Evolutionary conservation across 2,329 filamentous ascomycete genomes (phyloP).

Genomic region (Volutella citrinella): DNA sequence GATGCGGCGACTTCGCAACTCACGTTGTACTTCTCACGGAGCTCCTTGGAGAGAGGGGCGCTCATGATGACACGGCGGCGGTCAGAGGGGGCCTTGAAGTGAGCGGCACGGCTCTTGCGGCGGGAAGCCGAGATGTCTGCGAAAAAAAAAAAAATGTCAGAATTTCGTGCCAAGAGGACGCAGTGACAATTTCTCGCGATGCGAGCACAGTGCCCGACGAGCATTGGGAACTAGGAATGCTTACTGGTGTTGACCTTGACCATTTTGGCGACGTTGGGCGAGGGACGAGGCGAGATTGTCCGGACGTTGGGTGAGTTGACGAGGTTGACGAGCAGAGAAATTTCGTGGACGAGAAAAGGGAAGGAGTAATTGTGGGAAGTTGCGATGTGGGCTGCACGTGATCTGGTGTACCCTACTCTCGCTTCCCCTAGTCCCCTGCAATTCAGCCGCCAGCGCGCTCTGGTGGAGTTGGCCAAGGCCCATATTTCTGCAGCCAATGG

Average conservation of each 20-base stretch:
- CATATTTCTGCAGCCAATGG: too few relatives aligned
- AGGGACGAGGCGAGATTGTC: slow-evolving; percentile 18
- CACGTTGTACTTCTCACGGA: slow-evolving; percentile 99
- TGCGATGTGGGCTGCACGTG: slow-evolving; percentile 29
- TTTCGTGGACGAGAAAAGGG: slow-evolving; percentile 9
- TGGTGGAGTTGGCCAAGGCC: too few relatives aligned
- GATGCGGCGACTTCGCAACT: too few relatives aligned
- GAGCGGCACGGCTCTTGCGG: slow-evolving; percentile 98
- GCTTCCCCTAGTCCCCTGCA: too few relatives aligned
- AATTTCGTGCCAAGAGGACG: too few relatives aligned
- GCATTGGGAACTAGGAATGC: slow-evolving; percentile 21
- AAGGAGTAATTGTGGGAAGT: slow-evolving; percentile 28
- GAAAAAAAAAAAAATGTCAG: too few relatives aligned
- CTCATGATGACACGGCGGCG: slow-evolving; percentile 96
- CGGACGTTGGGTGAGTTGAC: slow-evolving; percentile 30
- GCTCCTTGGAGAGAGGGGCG: slow-evolving; percentile 92
- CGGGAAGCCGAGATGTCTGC: slow-evolving; percentile 71
- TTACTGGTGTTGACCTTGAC: slow-evolving; percentile 65
- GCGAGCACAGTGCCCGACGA: too few relatives aligned
- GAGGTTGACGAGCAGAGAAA: slow-evolving; percentile 18
- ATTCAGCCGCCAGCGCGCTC: too few relatives aligned
- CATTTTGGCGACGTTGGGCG: slow-evolving; percentile 52
- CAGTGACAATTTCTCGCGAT: too few relatives aligned
- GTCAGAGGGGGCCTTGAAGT: slow-evolving; percentile 94
- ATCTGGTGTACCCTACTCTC: slow-evolving; percentile 17